Evolutionary conservation across 139 green algal genomes (phyloP), one percentile per base, ranked within the genome.

Genomic region (Micromonas pusilla): DNA sequence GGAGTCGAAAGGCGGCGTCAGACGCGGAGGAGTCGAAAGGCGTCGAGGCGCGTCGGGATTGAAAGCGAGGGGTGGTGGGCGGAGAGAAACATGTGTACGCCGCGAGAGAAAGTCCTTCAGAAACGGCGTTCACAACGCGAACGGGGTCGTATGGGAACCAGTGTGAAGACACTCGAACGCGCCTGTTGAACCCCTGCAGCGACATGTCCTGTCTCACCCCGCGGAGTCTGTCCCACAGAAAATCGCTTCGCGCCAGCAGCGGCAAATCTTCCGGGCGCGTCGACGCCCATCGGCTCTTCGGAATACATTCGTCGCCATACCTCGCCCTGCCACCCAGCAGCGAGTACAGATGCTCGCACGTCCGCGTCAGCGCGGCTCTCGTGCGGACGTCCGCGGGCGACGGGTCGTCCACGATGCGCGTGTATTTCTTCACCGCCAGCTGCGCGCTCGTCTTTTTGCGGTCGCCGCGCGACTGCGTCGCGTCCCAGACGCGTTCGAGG

Each of bases 181-280:
- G n/a, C n/a, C n/a, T n/a, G n/a, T n/a, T n/a, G n/a, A n/a, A 30
- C 66, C 66, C 84, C 53, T 91, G 88, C 34, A 91, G 80, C 34
- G 83, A 87, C 53, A 91, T 78, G 76, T 93, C 89, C 70, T 90
- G 85, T 33, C 89, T 83, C 54, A 94, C 82, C 38, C 85, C 83
- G n/a, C 90, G 79, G 78, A 91, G 92, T 4, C 90, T 77, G 81
- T 95, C 90, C 90, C 90, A 95, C 70, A 95, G 85, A 71, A 93
- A 95, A 57, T 86, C 86, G 78, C 91, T 87, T n/a, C 90, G 80
- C 54, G 82, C 6, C 19, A 78, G 37, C 25, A 88, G 73, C 26
- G 45, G n/a, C n/a, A 32, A 72, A 80, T 64, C 33, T 86, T 76
- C 28, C 66, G n/a, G n/a, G n/a, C n/a, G n/a, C n/a, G n/a, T n/a